A percentile compares a stretch with the other conserved stretches of the same genome.
Conservation (phyloP, 2,329 filamentous ascomycete species). For the Epichloe brachyelytri region DNA sequence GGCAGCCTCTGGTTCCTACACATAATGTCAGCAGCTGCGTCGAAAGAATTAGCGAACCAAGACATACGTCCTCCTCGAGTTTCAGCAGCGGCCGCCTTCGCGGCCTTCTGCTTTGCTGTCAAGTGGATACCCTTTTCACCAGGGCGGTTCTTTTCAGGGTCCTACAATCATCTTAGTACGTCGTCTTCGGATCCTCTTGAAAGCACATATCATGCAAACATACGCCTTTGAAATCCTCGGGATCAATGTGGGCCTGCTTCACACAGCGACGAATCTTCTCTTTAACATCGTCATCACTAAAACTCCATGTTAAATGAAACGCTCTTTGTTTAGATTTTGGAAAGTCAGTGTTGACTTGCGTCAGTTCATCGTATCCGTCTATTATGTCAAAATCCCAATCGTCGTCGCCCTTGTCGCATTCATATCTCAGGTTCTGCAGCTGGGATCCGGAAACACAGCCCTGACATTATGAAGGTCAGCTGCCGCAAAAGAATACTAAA, state of each 20-base stretch:
- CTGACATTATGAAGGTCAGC: constrained; percentile 29
- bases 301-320: constrained; percentile 7
- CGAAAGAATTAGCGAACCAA: neutral
- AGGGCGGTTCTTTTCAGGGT: constrained; percentile 59
- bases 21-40: neutral
- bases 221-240: constrained; percentile 83
- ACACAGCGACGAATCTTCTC: constrained; percentile 63
- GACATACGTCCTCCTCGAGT: constrained; percentile 11
- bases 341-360: constrained; percentile 21
- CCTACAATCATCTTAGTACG: constrained; percentile 34
- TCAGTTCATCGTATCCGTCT: constrained; percentile 70
- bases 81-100: constrained; percentile 19
- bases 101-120: constrained; percentile 22
- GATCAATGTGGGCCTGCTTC: constrained; percentile 65
- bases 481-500: neutral
- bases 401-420: constrained; percentile 32
- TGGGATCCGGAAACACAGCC: constrained; percentile 75
- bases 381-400: constrained; percentile 51
- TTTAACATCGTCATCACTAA: constrained; percentile 46
- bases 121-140: constrained; percentile 52
- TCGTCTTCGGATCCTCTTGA: neutral
- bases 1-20: constrained; percentile 8
- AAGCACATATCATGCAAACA: constrained; percentile 21
- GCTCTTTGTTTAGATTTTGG: neutral
- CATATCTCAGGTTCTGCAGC: constrained; percentile 50